Base-by-base conservation (phyloP, 192 early-diverging fungal species). In the Gamsiella multidivaricata region DNA sequence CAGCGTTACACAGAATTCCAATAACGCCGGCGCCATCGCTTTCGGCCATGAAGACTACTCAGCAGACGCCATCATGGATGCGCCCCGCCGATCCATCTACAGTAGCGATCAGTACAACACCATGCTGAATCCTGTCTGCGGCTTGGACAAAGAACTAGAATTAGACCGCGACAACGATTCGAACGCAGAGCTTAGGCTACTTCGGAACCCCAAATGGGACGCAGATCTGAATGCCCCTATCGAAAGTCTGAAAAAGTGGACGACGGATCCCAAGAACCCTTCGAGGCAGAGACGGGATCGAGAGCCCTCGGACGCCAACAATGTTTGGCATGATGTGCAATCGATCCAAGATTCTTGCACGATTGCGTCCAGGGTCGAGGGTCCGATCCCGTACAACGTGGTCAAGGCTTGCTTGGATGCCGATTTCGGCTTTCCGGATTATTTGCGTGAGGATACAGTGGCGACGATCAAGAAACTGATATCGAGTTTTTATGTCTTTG, bases 401-500 rank as follows among this genome's bases (percentile, higher is more conserved):
- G 62, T 58, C 33, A 64, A 58, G 39, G 62, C 47, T 11, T 65
- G 62, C 36, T 37, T 74, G 8, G 62, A 74, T 33, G 14, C 55
- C 4, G 55, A 65, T 20, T 65, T 65, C 23, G 54, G 32, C 0
- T 74, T 74, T 37, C 70, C 62, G 4, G 32, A 15, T 8, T 36
- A 15, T 1, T 31, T 53, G 12, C 70, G 62, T 34, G 14, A 57
- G 20, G 56, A 65, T 28, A 74, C 70, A 17, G 62, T 42, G 1
- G 47, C 36, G 11, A 74, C 70, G 2, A n/a, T 65, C 46, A 65
- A 65, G 39, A 60, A 26, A n/a, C 39, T 74, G 18, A 51, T 74
- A 12, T 33, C 39, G 3, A 66, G 28, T 22, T 66, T 66, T 58
- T 75, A 61, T 18, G 63, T 75, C 34, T 75, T 52, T 54, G 63